These are phyloP conservation scores for Seminavis robusta DNA, from an alignment of 108 stramenopile species.

Conservation along the genomic window DNA sequence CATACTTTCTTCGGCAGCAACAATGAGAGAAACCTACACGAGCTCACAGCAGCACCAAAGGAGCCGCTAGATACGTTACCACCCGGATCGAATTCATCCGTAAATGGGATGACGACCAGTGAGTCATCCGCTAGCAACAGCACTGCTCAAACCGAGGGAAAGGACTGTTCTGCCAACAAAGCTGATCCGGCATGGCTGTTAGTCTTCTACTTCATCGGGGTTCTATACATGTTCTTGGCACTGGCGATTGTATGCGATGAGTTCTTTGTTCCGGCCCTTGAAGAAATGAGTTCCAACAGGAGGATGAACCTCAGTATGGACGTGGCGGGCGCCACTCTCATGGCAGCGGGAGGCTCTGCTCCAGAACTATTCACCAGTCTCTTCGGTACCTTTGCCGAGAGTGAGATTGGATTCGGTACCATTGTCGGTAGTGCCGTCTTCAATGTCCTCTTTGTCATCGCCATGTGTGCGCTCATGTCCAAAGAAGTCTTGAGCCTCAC, in stretches of 20 bases:
- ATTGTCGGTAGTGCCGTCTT: conserved; percentile 87
- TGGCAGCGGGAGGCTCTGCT: conserved; percentile 81
- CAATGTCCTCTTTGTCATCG: conserved; percentile 86
- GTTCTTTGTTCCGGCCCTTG: conserved; percentile 85
- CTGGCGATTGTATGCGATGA: conserved; percentile 84
- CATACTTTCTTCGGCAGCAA: neutral
- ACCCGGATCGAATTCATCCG: neutral
- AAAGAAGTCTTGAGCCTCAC: conserved; percentile 67
- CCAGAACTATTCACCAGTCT: conserved; percentile 83
- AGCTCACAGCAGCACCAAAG: neutral
- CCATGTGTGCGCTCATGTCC: conserved; percentile 61
- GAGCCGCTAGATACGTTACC: neutral
- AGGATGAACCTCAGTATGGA: conserved; percentile 67
- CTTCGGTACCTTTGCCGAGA: conserved; percentile 70
- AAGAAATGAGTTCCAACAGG: conserved; percentile 55
- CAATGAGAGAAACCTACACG: neutral
- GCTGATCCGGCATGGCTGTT: conserved; percentile 32
- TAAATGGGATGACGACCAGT: neutral
- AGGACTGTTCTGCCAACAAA: neutral
- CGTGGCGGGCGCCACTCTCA: conserved; percentile 83
- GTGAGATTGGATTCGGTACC: conserved; percentile 82
- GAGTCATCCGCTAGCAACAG: neutral
- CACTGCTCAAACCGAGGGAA: neutral
- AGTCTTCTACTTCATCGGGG: conserved; percentile 43
- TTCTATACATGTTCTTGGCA: conserved; percentile 83